phyloP scores from a whole-genome alignment of 345 rosid species.

The thale cress (Arabidopsis thaliana) region DNA sequence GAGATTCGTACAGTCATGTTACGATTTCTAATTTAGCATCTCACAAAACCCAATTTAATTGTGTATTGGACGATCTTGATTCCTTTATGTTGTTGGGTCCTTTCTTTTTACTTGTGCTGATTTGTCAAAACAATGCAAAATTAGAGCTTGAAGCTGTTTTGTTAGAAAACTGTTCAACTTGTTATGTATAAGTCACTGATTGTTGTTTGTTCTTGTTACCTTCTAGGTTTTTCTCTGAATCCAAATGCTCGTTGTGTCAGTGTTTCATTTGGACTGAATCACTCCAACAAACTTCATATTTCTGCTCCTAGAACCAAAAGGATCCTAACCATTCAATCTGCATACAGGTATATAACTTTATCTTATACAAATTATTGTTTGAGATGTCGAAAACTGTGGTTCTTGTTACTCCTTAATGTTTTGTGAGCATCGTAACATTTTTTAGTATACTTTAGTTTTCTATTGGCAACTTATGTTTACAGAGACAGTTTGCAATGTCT shows the following conservation, averaged over 20 bases:
- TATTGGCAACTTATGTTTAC: background rate
- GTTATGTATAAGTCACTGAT: background rate
- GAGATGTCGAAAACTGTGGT: background rate
- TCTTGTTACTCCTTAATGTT: background rate
- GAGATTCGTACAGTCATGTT: background rate
- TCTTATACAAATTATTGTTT: background rate
- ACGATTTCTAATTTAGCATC: background rate
- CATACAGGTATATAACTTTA: slow-evolving; percentile 52
- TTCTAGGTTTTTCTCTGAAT: slow-evolving; percentile 53
- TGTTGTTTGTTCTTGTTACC: background rate
- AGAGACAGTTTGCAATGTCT: slow-evolving; percentile 10
- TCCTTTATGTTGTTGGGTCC: background rate
- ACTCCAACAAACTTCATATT: slow-evolving; percentile 47
- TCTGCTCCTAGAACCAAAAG: slow-evolving; percentile 56
- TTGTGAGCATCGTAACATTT: background rate
- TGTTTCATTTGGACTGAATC: slow-evolving; percentile 56
- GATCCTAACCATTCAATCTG: slow-evolving; percentile 63
- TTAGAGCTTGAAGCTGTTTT: background rate
- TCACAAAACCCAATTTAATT: background rate
- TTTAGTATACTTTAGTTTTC: background rate
- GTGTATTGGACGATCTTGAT: too few relatives aligned
- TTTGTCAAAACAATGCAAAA: background rate
- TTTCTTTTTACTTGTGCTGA: background rate
- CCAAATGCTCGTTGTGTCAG: slow-evolving; percentile 41
- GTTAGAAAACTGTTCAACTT: background rate